These are phyloP conservation scores for Salpingoeca rosetta DNA, from an alignment of 78 protist species.

Conservation along the genomic window DNA sequence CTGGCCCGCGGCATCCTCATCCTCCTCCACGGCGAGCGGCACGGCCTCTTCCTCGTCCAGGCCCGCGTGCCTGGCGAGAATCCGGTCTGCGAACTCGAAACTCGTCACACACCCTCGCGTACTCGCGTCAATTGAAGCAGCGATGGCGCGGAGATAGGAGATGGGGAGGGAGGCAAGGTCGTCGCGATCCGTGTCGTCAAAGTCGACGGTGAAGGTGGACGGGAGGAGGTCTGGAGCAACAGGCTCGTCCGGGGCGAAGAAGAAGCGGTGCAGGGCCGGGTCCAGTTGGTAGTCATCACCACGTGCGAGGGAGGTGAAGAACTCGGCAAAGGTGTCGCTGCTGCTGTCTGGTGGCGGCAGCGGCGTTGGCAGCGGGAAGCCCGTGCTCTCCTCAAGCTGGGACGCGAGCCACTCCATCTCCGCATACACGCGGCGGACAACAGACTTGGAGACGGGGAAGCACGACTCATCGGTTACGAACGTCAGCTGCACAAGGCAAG, in stretches of 20 bases:
- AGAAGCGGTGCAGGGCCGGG: not conserved
- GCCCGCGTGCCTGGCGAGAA: not conserved
- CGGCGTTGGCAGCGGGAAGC: not conserved
- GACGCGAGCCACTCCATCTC: not conserved
- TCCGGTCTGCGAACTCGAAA: not conserved
- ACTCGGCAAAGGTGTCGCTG: not conserved
- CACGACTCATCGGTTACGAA: not conserved
- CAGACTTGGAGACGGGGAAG: not conserved
- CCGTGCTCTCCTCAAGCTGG: not conserved
- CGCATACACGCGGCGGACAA: not conserved
- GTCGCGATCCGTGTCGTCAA: not conserved
- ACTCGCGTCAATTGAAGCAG: not conserved
- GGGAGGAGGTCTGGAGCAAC: not conserved
- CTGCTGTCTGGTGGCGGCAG: not conserved
- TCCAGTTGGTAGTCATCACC: not conserved
- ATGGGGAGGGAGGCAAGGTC: not conserved
- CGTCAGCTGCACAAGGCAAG: no score
- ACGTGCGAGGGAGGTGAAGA: not conserved
- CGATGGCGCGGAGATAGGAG: not conserved
- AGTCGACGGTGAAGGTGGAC: not conserved
- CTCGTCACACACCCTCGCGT: not conserved
- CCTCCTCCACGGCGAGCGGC: not conserved
- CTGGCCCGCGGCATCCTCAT: no score
- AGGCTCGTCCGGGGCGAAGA: not conserved
- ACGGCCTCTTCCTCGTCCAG: not conserved